Percentiles rank a stretch among this genome's conserved stretches.
These are phyloP conservation scores for Xylaria intraflava DNA, from an alignment of 495 filamentous ascomycete genomes.

Conservation along the genomic window DNA sequence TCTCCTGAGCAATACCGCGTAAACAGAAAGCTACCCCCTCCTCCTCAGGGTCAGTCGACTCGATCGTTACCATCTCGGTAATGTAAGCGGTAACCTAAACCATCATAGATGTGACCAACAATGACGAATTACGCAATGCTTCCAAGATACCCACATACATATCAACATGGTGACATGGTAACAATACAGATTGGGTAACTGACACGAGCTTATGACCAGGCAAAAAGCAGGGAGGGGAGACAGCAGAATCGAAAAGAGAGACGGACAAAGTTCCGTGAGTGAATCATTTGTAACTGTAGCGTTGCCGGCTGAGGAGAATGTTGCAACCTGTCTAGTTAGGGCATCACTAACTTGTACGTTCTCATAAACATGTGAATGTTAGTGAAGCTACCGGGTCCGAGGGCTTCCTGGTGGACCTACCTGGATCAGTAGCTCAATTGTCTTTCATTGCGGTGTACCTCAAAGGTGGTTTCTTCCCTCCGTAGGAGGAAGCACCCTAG, in stretches of 20 bases:
- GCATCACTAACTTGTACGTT: background rate
- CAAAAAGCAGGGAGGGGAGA: too few relatives aligned
- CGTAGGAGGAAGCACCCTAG: too few relatives aligned
- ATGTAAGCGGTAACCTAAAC: background rate
- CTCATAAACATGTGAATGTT: background rate
- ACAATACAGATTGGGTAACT: background rate
- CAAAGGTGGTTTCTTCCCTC: too few relatives aligned
- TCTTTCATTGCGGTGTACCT: too few relatives aligned
- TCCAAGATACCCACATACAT: background rate
- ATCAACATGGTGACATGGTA: constrained; percentile 11
- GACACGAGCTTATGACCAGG: background rate
- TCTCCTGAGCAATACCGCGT: background rate
- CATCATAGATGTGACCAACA: background rate
- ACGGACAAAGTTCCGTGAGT: background rate
- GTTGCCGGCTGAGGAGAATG: background rate
- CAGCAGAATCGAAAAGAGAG: too few relatives aligned
- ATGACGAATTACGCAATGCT: background rate
- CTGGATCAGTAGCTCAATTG: too few relatives aligned
- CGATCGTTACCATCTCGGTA: background rate
- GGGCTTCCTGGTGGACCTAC: background rate
- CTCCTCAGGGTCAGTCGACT: background rate
- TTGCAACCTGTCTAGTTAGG: background rate
- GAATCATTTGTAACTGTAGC: too few relatives aligned
- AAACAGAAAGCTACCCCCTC: background rate
- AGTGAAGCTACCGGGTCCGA: background rate